A percentile compares a stretch with the other conserved stretches of the same genome.
Evolutionary conservation across 2,329 filamentous ascomycete genomes (phyloP).

Genomic region (Phoma sp.): DNA sequence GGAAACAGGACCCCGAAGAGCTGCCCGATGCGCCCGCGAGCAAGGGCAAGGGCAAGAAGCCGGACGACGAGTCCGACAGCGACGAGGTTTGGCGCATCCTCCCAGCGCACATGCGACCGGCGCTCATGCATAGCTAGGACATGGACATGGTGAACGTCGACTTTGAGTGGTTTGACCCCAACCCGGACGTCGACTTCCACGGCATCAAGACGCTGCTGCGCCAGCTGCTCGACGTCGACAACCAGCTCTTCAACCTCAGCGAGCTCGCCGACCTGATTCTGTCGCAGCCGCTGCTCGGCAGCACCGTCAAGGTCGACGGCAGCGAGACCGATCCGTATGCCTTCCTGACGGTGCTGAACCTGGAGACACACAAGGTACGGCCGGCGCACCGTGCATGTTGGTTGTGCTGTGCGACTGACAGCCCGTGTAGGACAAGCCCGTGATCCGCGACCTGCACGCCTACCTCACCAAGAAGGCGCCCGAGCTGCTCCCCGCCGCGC

Average conservation of each 20-base stretch:
- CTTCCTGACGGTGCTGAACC: conserved; percentile 86
- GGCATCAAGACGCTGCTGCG: conserved; percentile 88
- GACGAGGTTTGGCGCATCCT: conserved; percentile 42
- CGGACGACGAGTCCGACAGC: conserved; percentile 47
- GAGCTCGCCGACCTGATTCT: conserved; percentile 85
- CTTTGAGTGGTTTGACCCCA: conserved; percentile 98
- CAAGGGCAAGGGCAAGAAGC: conserved; percentile 38
- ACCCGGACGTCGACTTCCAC: conserved; percentile 89
- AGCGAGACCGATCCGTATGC: conserved; percentile 92
- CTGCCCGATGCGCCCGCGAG: conserved; percentile 44
- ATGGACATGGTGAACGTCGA: conserved; percentile 93
- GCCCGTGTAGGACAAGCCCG: conserved; percentile 66
- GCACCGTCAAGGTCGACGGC: conserved; percentile 96
- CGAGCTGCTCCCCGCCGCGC: conserved; percentile 46
- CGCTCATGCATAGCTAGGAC: conserved; percentile 64
- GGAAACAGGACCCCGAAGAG: conserved; percentile 47
- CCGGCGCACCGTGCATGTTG: not conserved
- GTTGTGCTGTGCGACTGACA: not conserved
- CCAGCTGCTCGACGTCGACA: conserved; percentile 91
- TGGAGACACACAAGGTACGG: conserved; percentile 72
- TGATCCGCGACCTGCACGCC: conserved; percentile 72
- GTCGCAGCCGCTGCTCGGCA: conserved; percentile 85
- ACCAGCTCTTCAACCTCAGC: conserved; percentile 85
- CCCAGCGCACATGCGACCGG: conserved; percentile 10
- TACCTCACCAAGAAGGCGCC: conserved; percentile 68